These are phyloP conservation scores for Aspergillus chevalieri DNA, from an alignment of 2,329 filamentous ascomycete species.

Conservation along the genomic window DNA sequence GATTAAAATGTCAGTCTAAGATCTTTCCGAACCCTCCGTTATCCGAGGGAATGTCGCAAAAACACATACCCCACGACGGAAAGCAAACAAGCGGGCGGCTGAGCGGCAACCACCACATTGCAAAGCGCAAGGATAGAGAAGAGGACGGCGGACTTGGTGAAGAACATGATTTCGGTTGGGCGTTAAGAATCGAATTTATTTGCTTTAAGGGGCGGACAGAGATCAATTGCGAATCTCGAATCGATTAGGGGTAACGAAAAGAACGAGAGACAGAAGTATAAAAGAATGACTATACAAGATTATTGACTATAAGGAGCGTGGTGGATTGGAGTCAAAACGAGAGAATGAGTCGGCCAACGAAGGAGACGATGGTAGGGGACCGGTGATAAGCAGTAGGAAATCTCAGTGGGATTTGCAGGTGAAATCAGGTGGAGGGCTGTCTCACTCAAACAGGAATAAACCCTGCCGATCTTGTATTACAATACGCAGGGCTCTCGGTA, in stretches of 20 bases:
- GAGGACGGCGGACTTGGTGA: conserved; percentile 37
- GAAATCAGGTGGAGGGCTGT: conserved; percentile 8
- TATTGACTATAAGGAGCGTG: conserved; percentile 9
- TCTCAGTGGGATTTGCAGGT: conserved; percentile 8
- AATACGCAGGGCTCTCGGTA: not conserved
- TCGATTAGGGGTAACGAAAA: conserved; percentile 7
- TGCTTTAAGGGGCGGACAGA: conserved; percentile 2
- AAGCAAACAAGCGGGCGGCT: conserved; percentile 47
- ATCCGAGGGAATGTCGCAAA: not conserved
- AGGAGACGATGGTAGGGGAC: conserved; percentile 1
- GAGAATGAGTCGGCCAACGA: conserved; percentile 11
- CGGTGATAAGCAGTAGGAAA: not conserved
- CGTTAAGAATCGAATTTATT: not conserved
- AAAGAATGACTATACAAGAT: conserved; percentile 11
- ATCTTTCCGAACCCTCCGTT: not conserved
- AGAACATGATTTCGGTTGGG: conserved; percentile 36
- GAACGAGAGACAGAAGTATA: conserved; percentile 2
- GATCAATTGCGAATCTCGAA: conserved; percentile 1
- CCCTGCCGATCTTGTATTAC: conserved; percentile 7
- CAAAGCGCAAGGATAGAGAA: conserved; percentile 42
- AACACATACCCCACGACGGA: conserved; percentile 44
- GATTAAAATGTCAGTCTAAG: conserved; percentile 14
- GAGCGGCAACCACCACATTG: conserved; percentile 36
- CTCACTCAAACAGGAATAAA: conserved; percentile 6
- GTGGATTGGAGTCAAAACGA: conserved; percentile 10